Conservation (phyloP, 1,139 yeast species). For the Geotrichum citri-aurantii region DNA sequence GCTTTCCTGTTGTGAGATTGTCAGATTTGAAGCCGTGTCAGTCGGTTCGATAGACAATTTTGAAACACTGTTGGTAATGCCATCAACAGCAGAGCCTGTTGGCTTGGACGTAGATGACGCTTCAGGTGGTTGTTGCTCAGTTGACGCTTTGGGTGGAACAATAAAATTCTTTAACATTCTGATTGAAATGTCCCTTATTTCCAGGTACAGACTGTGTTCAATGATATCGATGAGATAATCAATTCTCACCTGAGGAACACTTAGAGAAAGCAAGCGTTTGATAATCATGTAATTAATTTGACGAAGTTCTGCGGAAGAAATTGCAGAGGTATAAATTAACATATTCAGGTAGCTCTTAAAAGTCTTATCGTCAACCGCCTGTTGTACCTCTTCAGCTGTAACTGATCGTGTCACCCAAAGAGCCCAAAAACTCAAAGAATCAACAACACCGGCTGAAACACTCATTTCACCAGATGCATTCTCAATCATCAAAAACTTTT, state of each 20-base stretch:
- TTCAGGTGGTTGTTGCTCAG: background rate
- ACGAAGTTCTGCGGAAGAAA: constrained; percentile 29
- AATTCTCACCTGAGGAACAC: constrained; percentile 54
- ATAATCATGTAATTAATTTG: constrained; percentile 31
- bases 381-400: constrained; percentile 30
- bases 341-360: constrained; percentile 44
- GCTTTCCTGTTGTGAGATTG: background rate
- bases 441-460: constrained; percentile 38
- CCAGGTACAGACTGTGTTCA: constrained; percentile 59
- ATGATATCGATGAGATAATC: constrained; percentile 62
- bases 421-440: constrained; percentile 41
- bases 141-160: constrained; percentile 8
- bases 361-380: constrained; percentile 25
- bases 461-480: constrained; percentile 30
- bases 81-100: background rate
- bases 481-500: constrained; percentile 5
- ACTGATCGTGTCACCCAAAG: constrained; percentile 38
- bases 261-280: constrained; percentile 42
- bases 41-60: background rate
- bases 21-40: background rate
- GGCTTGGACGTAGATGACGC: background rate
- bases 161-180: constrained; percentile 60
- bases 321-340: constrained; percentile 38
- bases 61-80: background rate
- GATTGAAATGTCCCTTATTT: constrained; percentile 53